Percentiles rank a stretch among this genome's conserved stretches.
These are phyloP conservation scores for Cutaneotrichosporon dermatis DNA, from an alignment of 1,284 basidiomycete genomes.

Conservation along the genomic window DNA sequence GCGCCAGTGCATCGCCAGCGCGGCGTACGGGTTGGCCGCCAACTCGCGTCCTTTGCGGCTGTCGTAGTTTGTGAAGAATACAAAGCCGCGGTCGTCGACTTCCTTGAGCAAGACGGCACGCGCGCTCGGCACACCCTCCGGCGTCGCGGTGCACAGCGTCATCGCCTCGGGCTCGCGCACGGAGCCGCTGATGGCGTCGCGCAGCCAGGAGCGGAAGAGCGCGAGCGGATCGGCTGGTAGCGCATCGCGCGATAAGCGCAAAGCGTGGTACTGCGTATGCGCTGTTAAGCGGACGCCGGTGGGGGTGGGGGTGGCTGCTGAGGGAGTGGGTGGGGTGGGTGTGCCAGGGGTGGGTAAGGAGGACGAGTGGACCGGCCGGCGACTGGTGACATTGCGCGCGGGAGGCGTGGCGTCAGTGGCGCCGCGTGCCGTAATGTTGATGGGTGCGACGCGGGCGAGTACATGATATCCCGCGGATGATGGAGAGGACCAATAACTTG, in stretches of 20 bases:
- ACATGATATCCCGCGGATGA: too few species aligned
- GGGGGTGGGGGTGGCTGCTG: neutral
- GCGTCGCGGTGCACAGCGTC: constrained; percentile 72
- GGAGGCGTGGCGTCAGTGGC: too few species aligned
- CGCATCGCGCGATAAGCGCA: constrained; percentile 59
- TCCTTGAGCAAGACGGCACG: constrained; percentile 90
- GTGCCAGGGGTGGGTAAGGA: too few species aligned
- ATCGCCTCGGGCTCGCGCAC: constrained; percentile 78
- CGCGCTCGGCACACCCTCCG: constrained; percentile 71
- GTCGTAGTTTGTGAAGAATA: constrained; percentile 95
- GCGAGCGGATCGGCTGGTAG: constrained; percentile 66
- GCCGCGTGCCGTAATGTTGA: too few species aligned
- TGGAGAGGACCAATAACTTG: too few species aligned
- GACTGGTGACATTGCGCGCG: too few species aligned
- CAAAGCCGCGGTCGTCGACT: constrained; percentile 76
- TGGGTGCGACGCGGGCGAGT: too few species aligned
- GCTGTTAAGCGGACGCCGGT: constrained; percentile 54
- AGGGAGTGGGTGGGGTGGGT: too few species aligned
- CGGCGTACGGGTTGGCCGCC: constrained; percentile 66
- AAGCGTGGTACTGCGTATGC: constrained; percentile 69
- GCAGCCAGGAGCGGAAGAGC: constrained; percentile 83
- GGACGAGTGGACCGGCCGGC: too few species aligned
- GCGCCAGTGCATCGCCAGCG: constrained; percentile 87
- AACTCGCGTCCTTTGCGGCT: constrained; percentile 87
- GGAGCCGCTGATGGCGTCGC: constrained; percentile 52